Base-by-base conservation (phyloP, 2,329 filamentous ascomycete genomes). In the Tolypocladium inflatum region DNA sequence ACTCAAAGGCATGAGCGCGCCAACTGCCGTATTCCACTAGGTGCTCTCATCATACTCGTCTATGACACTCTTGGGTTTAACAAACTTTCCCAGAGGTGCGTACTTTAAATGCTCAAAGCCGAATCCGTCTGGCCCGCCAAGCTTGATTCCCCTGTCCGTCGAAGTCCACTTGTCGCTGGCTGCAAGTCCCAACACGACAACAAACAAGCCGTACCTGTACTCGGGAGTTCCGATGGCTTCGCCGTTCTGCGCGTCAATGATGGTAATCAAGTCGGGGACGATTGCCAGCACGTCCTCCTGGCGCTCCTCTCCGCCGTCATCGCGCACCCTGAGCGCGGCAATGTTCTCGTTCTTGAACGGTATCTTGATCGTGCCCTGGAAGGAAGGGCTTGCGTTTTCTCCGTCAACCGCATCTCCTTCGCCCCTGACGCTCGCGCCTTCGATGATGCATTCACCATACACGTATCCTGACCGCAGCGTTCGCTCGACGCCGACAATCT, bases 291-390 rank as follows among this genome's bases (percentile, higher is more conserved):
- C 69, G 38, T 76, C 69, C 35, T 74, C 71, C 50, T 73, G 72
- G 5, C 61, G 66, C 57, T 78, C 76, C n/a, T 71, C 67, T 1
- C 66, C 63, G 17, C 70, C 63, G 13, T 67, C 67, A 7, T 70
- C 57, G 33, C 65, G 62, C 0, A 74, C 62, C 55, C 64, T 71
- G 52, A 78, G 71, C 0, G 81, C 85, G n/a, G 80, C 81, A 51
- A 89, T 86, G 64, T 89, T 89, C 66, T 90, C 86, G 68, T 89
- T 89, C 72, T 88, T 88, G 74, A 89, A 89, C 0, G 86, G 85
- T 54, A 89, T 85, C 66, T 82, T 85, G 66, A 88, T 71, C 37
- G 70, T 63, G 0, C 83, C 83, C 50, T 66, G 59, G 67, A 79
- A 72, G 8, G 60, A 57, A 2, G 62, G n/a, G 1, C 54, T 19